phyloP scores from a whole-genome alignment of 208 protist genomes.

The Eutreptiella sp. region DNA sequence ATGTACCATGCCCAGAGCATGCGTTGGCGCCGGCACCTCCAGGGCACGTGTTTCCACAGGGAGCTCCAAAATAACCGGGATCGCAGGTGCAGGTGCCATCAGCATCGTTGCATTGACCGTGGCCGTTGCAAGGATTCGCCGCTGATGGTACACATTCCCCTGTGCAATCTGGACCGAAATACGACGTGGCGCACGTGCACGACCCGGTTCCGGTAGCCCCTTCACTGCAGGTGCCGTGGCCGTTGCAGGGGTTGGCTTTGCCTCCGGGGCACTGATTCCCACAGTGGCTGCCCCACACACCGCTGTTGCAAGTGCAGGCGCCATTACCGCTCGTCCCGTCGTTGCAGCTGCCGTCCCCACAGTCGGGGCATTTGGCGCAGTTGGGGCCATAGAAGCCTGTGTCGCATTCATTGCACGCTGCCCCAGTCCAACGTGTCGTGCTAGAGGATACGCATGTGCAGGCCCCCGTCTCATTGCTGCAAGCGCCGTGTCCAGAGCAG shows the following conservation, averaged over 20 bases:
- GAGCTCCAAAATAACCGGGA: not conserved
- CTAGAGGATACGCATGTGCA: too few species aligned
- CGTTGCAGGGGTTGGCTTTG: slow-evolving; percentile 16
- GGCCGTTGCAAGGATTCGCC: not conserved
- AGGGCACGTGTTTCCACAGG: not conserved
- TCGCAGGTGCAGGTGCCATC: slow-evolving; percentile 1
- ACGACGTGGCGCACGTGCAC: slow-evolving; percentile 7
- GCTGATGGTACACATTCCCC: slow-evolving; percentile 1
- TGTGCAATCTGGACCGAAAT: slow-evolving; percentile 1
- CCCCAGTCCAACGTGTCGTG: slow-evolving; percentile 12
- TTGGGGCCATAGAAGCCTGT: slow-evolving; percentile 13
- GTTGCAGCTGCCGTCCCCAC: too few species aligned
- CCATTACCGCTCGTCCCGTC: not conserved
- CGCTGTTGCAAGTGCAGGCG: slow-evolving; percentile 4
- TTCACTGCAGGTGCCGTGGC: slow-evolving; percentile 31
- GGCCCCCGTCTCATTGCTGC: too few species aligned
- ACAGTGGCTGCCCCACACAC: slow-evolving; percentile 15
- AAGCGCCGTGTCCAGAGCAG: too few species aligned
- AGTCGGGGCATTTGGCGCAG: too few species aligned
- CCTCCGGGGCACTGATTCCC: slow-evolving; percentile 19
- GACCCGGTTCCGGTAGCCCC: not conserved
- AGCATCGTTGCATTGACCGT: not conserved
- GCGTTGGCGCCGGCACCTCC: not conserved
- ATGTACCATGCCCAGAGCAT: slow-evolving; percentile 7
- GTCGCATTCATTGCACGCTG: slow-evolving; percentile 15